Evolutionary conservation across 495 filamentous ascomycete genomes (phyloP), one percentile per base, ranked within the genome.

Genomic region (Tetracladium setigerum): DNA sequence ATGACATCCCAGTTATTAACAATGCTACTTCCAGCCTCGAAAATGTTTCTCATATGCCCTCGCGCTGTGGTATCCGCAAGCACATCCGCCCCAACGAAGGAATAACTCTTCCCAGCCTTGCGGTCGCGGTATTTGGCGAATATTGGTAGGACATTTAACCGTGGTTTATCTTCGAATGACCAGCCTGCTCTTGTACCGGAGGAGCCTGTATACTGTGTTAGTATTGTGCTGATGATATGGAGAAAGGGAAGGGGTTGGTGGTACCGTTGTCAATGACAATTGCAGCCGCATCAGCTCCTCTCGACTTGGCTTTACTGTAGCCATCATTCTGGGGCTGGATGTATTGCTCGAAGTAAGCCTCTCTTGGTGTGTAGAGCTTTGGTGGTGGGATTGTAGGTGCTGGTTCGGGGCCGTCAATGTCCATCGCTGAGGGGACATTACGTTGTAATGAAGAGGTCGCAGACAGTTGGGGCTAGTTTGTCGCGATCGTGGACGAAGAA

Each of bases 241-340:
- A 13, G 50, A 37, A 41, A 19, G 11, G 15, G 30, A 31, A 44
- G 46, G 30, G 33, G 18, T 24, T 44, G 22, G 3, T 27, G 3
- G 22, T 67, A 95, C 90, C 92, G 86, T 97, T 98, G 71, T 98
- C 92, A 56, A 98, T 98, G 49, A 98, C 86, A 55, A 98, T 95
- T 31, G 90, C 87, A 13, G 70, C 64, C n/a, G 63, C 58, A 12
- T 69, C 73, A 13, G 53, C 44, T 7, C 68, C 64, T 31, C 57
- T 60, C 38, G 68, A 66, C 45, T 72, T 72, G 63, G 77, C 87
- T 56, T 75, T 73, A 53, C 72, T 70, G 52, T 78, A 82, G 14
- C 80, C 84, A 54, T 87, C 83, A 6, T 76, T 59, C 52, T 87
- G 83, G 4, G 82, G 74, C 38, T 81, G 66, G 17, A 81, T 68